A percentile compares a stretch with the other conserved stretches of the same genome.
Conservation (phyloP, 805 yeast genomes). For the Ogataea parapolymorpha region DNA sequence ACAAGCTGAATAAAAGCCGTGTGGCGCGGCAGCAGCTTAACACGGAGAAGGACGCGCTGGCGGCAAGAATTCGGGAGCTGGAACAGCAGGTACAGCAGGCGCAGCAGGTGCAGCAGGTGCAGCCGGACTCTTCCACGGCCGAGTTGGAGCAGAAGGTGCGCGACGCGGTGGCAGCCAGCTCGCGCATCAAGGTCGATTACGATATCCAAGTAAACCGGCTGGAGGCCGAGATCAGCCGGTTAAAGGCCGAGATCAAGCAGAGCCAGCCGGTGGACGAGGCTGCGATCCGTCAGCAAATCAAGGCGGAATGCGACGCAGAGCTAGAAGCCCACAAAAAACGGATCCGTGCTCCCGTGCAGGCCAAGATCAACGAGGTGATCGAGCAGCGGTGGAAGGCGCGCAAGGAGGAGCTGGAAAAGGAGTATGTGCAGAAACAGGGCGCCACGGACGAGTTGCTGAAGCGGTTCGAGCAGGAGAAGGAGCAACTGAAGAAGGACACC, state of each 20-base stretch:
- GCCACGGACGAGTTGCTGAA: slow-evolving; percentile 14
- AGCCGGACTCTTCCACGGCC: background rate
- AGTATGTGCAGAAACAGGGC: slow-evolving; percentile 22
- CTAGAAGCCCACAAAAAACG: slow-evolving; percentile 32
- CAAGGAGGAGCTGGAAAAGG: slow-evolving; percentile 34
- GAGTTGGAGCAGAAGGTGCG: slow-evolving; percentile 8
- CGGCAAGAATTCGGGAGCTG: slow-evolving; percentile 14
- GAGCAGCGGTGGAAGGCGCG: slow-evolving; percentile 34
- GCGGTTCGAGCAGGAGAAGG: slow-evolving; percentile 27
- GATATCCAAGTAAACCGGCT: slow-evolving; percentile 13
- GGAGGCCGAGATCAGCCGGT: slow-evolving; percentile 15
- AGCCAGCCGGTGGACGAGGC: slow-evolving; percentile 18
- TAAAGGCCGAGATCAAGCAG: slow-evolving; percentile 16
- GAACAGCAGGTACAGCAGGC: slow-evolving; percentile 11
- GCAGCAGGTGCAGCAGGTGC: slow-evolving; percentile 3
- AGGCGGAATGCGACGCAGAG: slow-evolving; percentile 32
- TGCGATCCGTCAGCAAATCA: slow-evolving; percentile 22
- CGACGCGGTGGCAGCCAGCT: slow-evolving; percentile 12
- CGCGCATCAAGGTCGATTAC: slow-evolving; percentile 16
- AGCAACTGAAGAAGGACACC: slow-evolving; percentile 42
- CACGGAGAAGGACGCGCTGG: slow-evolving; percentile 17
- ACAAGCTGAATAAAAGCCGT: slow-evolving; percentile 28
- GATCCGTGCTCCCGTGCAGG: slow-evolving; percentile 38
- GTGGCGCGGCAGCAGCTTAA: slow-evolving; percentile 21
- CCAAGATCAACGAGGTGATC: slow-evolving; percentile 34